Conservation (phyloP, 805 yeast species). For the Myxozyma melibiosi region DNA sequence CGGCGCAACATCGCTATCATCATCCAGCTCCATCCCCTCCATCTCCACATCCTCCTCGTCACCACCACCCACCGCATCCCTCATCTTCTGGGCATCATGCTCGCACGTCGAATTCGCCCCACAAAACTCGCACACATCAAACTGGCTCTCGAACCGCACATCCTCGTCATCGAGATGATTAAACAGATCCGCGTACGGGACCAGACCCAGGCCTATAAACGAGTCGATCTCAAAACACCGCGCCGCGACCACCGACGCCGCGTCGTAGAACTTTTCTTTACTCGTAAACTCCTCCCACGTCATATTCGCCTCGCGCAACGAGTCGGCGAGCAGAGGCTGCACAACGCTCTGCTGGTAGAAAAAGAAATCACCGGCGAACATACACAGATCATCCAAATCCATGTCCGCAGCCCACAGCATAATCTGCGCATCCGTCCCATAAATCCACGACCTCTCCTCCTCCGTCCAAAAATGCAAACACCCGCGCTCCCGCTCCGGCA, state of each 20-base stretch:
- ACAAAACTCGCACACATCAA: slow-evolving; percentile 56
- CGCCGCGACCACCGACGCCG: slow-evolving; percentile 67
- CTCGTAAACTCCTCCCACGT: slow-evolving; percentile 3
- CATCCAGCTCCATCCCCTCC: slow-evolving; percentile 35
- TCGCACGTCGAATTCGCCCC: slow-evolving; percentile 31
- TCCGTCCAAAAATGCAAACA: slow-evolving; percentile 63
- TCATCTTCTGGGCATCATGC: slow-evolving; percentile 39
- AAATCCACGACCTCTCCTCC: slow-evolving; percentile 47
- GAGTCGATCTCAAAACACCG: slow-evolving; percentile 81
- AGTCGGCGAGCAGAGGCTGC: slow-evolving; percentile 1
- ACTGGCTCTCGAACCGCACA: slow-evolving; percentile 65
- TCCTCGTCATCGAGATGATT: slow-evolving; percentile 65
- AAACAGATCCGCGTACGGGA: slow-evolving; percentile 90
- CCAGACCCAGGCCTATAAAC: slow-evolving; percentile 72
- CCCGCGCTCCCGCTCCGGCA: slow-evolving; percentile 43
- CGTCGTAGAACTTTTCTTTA: slow-evolving; percentile 45
- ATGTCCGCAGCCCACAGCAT: slow-evolving; percentile 60
- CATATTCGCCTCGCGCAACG: background rate
- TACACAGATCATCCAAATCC: slow-evolving; percentile 48
- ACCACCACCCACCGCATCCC: slow-evolving; percentile 38
- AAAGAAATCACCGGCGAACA: slow-evolving; percentile 41
- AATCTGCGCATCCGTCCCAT: slow-evolving; percentile 63
- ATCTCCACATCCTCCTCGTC: slow-evolving; percentile 35
- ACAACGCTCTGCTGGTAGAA: slow-evolving; percentile 19
- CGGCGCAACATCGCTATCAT: slow-evolving; percentile 36